A percentile compares a stretch with the other conserved stretches of the same genome.
phyloP scores from a whole-genome alignment of 2,329 filamentous ascomycete genomes.

The Cladobotryum mycophilum region DNA sequence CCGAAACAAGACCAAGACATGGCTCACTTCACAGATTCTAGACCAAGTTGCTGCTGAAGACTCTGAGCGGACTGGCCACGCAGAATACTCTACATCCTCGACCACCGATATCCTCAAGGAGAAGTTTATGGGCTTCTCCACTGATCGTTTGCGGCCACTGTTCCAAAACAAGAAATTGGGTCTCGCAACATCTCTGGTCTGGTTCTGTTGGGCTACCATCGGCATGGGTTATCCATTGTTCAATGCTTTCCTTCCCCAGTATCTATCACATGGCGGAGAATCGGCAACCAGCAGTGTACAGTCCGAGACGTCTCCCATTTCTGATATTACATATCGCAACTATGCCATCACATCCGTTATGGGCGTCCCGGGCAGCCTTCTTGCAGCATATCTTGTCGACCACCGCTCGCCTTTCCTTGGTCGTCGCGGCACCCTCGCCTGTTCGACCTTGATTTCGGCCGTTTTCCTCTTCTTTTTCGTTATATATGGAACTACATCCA shows the following conservation, averaged over 20 bases:
- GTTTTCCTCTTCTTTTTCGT: constrained; percentile 65
- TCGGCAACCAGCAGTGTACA: constrained; percentile 19
- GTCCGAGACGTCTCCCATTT: constrained; percentile 32
- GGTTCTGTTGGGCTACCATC: constrained; percentile 77
- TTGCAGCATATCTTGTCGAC: constrained; percentile 68
- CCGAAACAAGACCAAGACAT: constrained; percentile 63
- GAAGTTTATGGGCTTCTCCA: constrained; percentile 60
- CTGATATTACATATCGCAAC: constrained; percentile 62
- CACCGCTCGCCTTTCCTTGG: constrained; percentile 56
- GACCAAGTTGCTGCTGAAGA: constrained; percentile 46
- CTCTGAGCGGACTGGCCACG: constrained; percentile 16
- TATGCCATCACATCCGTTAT: constrained; percentile 74
- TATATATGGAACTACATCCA: constrained; percentile 48
- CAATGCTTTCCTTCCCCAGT: constrained; percentile 86
- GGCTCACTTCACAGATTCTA: constrained; percentile 67
- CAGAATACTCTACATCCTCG: constrained; percentile 3
- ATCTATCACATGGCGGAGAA: constrained; percentile 50
- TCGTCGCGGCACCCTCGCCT: constrained; percentile 65
- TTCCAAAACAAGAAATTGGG: constrained; percentile 50
- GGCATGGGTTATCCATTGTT: constrained; percentile 85
- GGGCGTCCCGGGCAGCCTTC: constrained; percentile 69
- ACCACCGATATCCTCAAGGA: constrained; percentile 43
- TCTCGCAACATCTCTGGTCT: constrained; percentile 51
- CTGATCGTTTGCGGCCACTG: constrained; percentile 60
- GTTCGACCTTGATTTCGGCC: constrained; percentile 60